A percentile compares a stretch with the other conserved stretches of the same genome.
These are phyloP conservation scores for Rhynchosporium agropyri DNA, from an alignment of 2,329 filamentous ascomycete species.

Conservation along the genomic window DNA sequence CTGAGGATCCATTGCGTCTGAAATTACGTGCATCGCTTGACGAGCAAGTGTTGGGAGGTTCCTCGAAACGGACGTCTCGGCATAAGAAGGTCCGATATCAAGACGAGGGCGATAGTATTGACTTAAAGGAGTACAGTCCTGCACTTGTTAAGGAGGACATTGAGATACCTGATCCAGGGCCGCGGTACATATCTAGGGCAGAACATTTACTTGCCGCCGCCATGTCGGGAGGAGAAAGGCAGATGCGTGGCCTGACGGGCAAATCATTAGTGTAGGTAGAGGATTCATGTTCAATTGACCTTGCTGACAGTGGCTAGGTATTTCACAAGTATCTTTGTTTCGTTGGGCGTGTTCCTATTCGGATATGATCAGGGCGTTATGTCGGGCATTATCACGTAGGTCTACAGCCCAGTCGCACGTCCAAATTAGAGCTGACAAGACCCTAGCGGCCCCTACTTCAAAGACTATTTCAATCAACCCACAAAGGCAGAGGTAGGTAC, in stretches of 20 bases:
- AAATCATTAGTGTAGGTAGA: conserved; percentile 82
- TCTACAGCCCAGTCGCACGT: conserved; percentile 20
- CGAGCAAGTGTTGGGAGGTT: conserved; percentile 58
- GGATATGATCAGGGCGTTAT: conserved; percentile 91
- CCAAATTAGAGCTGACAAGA: conserved; percentile 26
- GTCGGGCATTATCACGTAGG: conserved; percentile 72
- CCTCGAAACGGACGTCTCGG: conserved; percentile 49
- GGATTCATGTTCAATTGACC: conserved; percentile 1
- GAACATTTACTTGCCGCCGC: conserved; percentile 76
- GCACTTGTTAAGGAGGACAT: conserved; percentile 73
- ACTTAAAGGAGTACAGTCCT: conserved; percentile 46
- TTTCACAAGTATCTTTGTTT: conserved; percentile 91
- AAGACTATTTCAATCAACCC: conserved; percentile 89
- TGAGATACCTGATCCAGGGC: conserved; percentile 70
- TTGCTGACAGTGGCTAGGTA: conserved; percentile 59
- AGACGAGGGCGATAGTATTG: conserved; percentile 45
- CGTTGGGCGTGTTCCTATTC: conserved; percentile 83
- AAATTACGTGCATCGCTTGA: conserved; percentile 69
- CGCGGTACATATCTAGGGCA: conserved; percentile 63
- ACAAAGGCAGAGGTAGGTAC: conserved; percentile 86
- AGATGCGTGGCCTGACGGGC: conserved; percentile 90
- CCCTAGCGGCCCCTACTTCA: conserved; percentile 79
- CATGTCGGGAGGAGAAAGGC: conserved; percentile 80
- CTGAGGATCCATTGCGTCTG: conserved; percentile 77
- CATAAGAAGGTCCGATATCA: conserved; percentile 74